phyloP scores from a whole-genome alignment of 2,329 filamentous ascomycete species.

The Penicillium expansum region DNA sequence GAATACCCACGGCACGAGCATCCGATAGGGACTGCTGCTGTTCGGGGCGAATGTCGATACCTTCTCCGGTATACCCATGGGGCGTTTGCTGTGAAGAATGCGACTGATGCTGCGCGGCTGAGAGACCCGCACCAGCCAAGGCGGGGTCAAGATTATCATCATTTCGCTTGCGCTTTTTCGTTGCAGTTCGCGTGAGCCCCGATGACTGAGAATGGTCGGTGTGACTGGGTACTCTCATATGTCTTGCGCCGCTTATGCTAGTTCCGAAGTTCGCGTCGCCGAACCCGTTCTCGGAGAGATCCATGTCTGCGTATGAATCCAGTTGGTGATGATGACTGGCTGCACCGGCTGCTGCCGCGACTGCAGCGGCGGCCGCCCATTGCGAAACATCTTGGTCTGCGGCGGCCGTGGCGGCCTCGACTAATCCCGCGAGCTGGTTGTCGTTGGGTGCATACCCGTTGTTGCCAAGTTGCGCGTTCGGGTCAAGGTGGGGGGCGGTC shows the following conservation, averaged over 20 bases:
- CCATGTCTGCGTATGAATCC: slow-evolving; percentile 42
- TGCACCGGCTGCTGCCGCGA: slow-evolving; percentile 49
- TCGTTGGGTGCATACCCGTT: slow-evolving; percentile 39
- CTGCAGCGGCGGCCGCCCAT: slow-evolving; percentile 47
- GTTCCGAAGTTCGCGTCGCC: slow-evolving; percentile 34
- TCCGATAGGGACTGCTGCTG: slow-evolving; percentile 42
- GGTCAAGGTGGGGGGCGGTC: slow-evolving; percentile 30
- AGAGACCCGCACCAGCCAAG: slow-evolving; percentile 28
- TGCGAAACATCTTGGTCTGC: slow-evolving; percentile 41
- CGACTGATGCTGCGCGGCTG: slow-evolving; percentile 26
- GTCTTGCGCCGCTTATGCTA: slow-evolving; percentile 27
- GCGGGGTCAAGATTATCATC: slow-evolving; percentile 41
- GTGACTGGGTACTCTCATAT: slow-evolving; percentile 26
- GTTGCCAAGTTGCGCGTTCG: slow-evolving; percentile 28
- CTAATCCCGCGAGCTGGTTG: slow-evolving; percentile 46
- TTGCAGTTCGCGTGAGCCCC: slow-evolving; percentile 34
- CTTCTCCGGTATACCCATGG: slow-evolving; percentile 31
- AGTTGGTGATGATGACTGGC: slow-evolving; percentile 41
- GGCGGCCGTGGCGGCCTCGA: slow-evolving; percentile 48
- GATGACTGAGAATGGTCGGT: slow-evolving; percentile 30
- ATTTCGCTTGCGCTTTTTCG: slow-evolving; percentile 43
- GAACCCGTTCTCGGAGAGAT: slow-evolving; percentile 42
- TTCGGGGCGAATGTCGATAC: slow-evolving; percentile 37
- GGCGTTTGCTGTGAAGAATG: slow-evolving; percentile 25
- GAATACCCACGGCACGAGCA: slow-evolving; percentile 50